Base-by-base conservation (phyloP, 345 rosid species). In the Cardamine occulta region DNA sequence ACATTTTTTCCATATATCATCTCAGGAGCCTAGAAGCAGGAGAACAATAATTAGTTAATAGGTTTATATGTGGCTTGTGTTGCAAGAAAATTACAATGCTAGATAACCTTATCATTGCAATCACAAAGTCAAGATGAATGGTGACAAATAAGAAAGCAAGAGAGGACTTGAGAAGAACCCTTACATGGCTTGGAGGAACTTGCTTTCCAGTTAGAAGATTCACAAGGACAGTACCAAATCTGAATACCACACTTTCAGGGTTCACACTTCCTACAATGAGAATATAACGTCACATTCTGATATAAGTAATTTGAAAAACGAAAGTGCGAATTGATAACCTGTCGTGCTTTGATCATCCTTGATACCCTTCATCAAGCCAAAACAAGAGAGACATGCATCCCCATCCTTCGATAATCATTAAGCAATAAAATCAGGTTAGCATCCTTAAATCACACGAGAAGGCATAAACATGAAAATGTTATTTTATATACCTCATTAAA, bases 301-400 rank as follows among this genome's bases (percentile, higher is more conserved):
- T 52, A 9, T 45, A 5, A n/a, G 24, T 28, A 28, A 31, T 29
- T 2, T 3, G 10, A 15, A 47, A 21, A 70, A 42, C 13, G 7
- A 45, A 39, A 57, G 8, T 12, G 13, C 0, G 2, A 75, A 66
- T 48, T 31, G 21, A 42, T 74, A 86, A 91, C 97, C 97, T 62
- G 88, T 83, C 80, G 82, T 80, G 62, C 83, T 88, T 86, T 84
- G 83, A 61, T 91, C 89, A 81, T 86, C 87, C 21, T 85, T 80
- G 53, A 84, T 88, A 74, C 89, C 85, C 58, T 89, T 93, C 88
- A 93, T 84, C 86, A 93, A 82, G 67, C 98, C 97, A 55, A 91
- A 93, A 84, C 96, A 93, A 2, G 98, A 93, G 67, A 93, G 96
- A 63, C 93, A 88, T 28, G 97, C 93, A 82, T 93, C 96, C 35